A percentile compares a stretch with the other conserved stretches of the same genome.
Conservation (phyloP, 768 basidiomycete species). For the Royoungia palumana region DNA sequence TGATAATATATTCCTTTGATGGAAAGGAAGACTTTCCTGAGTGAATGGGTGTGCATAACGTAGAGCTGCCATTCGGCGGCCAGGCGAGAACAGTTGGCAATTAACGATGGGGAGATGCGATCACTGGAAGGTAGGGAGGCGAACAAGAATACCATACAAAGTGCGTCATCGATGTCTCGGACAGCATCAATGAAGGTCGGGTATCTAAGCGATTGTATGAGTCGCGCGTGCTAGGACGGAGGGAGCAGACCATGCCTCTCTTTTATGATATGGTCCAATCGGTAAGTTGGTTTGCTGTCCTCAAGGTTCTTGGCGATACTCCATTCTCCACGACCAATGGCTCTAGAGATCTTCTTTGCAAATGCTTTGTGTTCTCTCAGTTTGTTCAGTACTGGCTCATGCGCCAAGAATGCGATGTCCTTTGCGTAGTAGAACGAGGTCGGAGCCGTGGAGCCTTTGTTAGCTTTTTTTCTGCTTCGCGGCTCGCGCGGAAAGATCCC, state of each 20-base stretch:
- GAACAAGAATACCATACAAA: constrained; percentile 94
- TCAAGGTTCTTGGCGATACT: constrained; percentile 90
- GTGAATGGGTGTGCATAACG: constrained; percentile 78
- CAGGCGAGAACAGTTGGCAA: constrained; percentile 87
- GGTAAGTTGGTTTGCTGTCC: constrained; percentile 88
- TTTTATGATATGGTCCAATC: constrained; percentile 94
- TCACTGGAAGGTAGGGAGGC: constrained; percentile 85
- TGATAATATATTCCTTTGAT: constrained; percentile 99
- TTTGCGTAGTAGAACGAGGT: constrained; percentile 98
- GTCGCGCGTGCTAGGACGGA: background rate
- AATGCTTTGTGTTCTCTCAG: constrained; percentile 97
- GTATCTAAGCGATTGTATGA: constrained; percentile 55
- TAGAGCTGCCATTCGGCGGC: constrained; percentile 97
- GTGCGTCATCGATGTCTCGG: constrained; percentile 94
- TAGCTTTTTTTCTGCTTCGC: constrained; percentile 84
- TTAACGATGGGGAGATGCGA: constrained; percentile 74
- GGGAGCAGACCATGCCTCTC: constrained; percentile 62
- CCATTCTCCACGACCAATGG: constrained; percentile 94
- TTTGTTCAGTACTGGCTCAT: constrained; percentile 92
- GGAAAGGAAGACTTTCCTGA: constrained; percentile 90
- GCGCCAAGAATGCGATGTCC: constrained; percentile 95
- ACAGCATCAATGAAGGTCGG: constrained; percentile 95
- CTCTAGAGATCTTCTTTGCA: constrained; percentile 92
- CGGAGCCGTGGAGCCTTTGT: constrained; percentile 95
- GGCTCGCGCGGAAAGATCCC: constrained; percentile 99